Base-by-base conservation (phyloP, 768 basidiomycete genomes). In the Cystofilobasidium capitatum region DNA sequence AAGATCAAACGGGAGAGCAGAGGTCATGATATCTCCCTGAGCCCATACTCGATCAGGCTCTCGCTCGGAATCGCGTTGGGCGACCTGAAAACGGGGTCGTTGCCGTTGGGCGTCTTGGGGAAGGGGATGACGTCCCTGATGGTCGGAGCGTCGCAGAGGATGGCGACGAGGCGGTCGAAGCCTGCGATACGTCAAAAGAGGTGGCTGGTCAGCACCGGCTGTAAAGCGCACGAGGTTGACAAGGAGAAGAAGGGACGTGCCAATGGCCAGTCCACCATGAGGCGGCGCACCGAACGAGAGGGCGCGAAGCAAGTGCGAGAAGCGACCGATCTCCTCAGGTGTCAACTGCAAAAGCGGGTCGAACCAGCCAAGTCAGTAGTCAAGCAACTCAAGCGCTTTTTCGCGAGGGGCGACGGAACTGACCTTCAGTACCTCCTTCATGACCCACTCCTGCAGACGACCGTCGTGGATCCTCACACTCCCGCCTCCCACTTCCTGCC, bases 41-140 rank as follows among this genome's bases (percentile, higher is more conserved):
- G 35, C 1, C 74, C 76, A 62, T 78, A 78, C 35, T 73, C 73
- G 20, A 31, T 70, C 36, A 78, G 66, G 1, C 73, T 71, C 0
- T 71, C 75, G 33, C 65, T 71, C 3, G 72, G 69, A 24, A 70
- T 64, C 20, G 66, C 33, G n/a, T 88, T 85, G 45, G 93, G 93
- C 77, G 90, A 91, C 77, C 85, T 87, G 81, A 96, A 92, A 44
- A 94, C 83, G 49, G 86, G 83, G 78, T 97, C 93, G 29, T 85
- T 82, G 7, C 93, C 92, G 45, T 85, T 83, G 22, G 61, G 37
- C 10, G 88, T 87, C 80, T 97, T 97, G 12, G 93, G 93, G 80
- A 97, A 97, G 24, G 93, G 93, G 71, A 97, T 94, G 71, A 97
- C 93, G 73, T 96, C 91, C 69, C 91, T 83, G 72, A 97, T 97